Conservation (phyloP, 2,329 filamentous ascomycete species). For the Helotiales sp. region DNA sequence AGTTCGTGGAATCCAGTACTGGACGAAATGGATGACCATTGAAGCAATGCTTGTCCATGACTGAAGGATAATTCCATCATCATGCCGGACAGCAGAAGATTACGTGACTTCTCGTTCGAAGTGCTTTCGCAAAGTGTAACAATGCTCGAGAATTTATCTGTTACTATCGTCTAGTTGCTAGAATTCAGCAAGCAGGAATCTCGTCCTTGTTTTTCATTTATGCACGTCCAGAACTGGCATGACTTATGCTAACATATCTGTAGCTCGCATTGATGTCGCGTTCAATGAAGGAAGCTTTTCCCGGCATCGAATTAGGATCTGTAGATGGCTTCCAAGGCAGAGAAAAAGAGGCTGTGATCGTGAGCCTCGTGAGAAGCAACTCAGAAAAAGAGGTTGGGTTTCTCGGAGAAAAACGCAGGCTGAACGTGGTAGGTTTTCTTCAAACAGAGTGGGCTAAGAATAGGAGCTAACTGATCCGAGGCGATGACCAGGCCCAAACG, state of each 20-base stretch:
- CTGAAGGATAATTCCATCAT: no score
- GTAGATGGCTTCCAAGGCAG: slow-evolving; percentile 97
- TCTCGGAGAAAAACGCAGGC: slow-evolving; percentile 81
- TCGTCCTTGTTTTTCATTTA: not conserved
- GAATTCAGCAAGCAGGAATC: not conserved
- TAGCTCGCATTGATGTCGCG: slow-evolving; percentile 75
- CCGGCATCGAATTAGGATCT: slow-evolving; percentile 89
- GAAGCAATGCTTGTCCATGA: no score
- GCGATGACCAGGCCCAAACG: slow-evolving; percentile 95
- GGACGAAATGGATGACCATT: no score
- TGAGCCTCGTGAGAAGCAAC: slow-evolving; percentile 94
- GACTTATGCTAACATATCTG: slow-evolving; percentile 22
- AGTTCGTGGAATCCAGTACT: no score
- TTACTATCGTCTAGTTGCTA: not conserved
- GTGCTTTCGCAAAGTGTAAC: not conserved
- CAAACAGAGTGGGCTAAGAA: slow-evolving; percentile 3
- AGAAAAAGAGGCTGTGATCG: slow-evolving; percentile 92
- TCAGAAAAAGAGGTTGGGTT: slow-evolving; percentile 86
- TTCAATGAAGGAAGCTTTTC: slow-evolving; percentile 76
- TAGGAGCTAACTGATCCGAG: slow-evolving; percentile 52
- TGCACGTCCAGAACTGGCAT: slow-evolving; percentile 7
- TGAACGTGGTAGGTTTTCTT: slow-evolving; percentile 64
- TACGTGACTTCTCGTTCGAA: no score
- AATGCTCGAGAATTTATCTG: not conserved
- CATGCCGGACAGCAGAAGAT: no score